These are phyloP conservation scores for Sisymbrium irio DNA, from an alignment of 345 rosid species.

Conservation along the genomic window DNA sequence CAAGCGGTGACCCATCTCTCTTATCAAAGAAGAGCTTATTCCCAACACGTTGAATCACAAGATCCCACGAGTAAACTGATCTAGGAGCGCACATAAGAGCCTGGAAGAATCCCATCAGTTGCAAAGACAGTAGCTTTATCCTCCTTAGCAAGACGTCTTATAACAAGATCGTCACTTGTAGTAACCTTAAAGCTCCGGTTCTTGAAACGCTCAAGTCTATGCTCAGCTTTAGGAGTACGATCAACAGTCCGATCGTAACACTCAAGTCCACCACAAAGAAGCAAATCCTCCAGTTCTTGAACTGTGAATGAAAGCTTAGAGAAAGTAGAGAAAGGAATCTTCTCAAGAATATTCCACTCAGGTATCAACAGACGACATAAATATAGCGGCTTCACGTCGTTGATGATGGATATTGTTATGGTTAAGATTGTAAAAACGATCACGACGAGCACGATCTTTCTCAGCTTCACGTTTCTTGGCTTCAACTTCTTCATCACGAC, in stretches of 20 bases:
- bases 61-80: constrained; percentile 97
- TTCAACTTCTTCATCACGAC: constrained; percentile 97
- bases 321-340: constrained; percentile 89
- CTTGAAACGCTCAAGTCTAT: constrained; percentile 86
- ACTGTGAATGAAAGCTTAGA: constrained; percentile 75
- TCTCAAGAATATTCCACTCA: constrained; percentile 97
- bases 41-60: constrained; percentile 91
- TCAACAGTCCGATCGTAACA: constrained; percentile 62
- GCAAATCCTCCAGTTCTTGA: constrained; percentile 80
- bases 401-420: constrained; percentile 61
- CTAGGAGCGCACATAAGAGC: constrained; percentile 91
- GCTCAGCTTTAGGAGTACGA: constrained; percentile 88
- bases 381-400: constrained; percentile 85
- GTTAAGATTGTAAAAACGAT: constrained; percentile 65
- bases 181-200: constrained; percentile 90
- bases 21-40: constrained; percentile 91
- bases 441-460: constrained; percentile 92
- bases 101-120: constrained; percentile 73
- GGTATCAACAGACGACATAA: constrained; percentile 93
- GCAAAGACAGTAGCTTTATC: constrained; percentile 95
- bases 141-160: constrained; percentile 80
- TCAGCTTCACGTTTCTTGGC: constrained; percentile 85
- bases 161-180: constrained; percentile 92
- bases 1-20: constrained; percentile 87
- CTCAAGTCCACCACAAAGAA: constrained; percentile 77